Conservation (phyloP, 768 basidiomycete genomes). For the Tricholomella constricta region DNA sequence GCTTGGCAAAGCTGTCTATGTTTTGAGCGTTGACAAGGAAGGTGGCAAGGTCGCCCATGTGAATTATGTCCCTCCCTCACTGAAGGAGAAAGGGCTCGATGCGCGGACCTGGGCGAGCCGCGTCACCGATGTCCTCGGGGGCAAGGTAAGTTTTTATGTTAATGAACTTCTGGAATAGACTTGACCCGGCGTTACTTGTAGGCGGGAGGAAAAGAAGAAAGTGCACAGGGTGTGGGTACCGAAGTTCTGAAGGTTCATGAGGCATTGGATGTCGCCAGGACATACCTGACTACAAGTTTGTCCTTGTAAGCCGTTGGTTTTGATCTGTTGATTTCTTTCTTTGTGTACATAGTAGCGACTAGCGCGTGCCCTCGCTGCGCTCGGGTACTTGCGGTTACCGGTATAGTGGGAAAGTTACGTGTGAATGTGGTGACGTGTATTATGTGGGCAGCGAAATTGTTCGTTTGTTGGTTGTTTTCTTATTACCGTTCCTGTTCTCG, state of each 20-base stretch:
- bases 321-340: not conserved
- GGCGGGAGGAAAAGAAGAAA: conserved; percentile 96
- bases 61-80: conserved; percentile 67
- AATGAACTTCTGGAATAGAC: not conserved
- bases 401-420: too few relatives aligned
- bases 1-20: conserved; percentile 81
- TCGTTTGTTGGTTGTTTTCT: too few relatives aligned
- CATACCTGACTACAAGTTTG: conserved; percentile 31
- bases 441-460: too few relatives aligned
- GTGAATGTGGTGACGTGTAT: too few relatives aligned
- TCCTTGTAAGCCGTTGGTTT: not conserved
- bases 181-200: conserved; percentile 28
- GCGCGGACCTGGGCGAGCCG: conserved; percentile 87
- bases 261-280: conserved; percentile 60
- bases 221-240: conserved; percentile 85
- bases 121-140: conserved; percentile 80
- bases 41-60: conserved; percentile 82
- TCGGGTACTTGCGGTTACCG: too few relatives aligned
- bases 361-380: too few relatives aligned
- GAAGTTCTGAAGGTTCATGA: conserved; percentile 64
- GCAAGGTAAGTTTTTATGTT: conserved; percentile 63
- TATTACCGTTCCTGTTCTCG: too few relatives aligned
- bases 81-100: conserved; percentile 70
- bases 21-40: conserved; percentile 77
- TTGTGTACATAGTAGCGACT: not conserved